Evolutionary conservation across 1,139 yeast genomes (phyloP).

Genomic region (Eremothecium coryli): DNA sequence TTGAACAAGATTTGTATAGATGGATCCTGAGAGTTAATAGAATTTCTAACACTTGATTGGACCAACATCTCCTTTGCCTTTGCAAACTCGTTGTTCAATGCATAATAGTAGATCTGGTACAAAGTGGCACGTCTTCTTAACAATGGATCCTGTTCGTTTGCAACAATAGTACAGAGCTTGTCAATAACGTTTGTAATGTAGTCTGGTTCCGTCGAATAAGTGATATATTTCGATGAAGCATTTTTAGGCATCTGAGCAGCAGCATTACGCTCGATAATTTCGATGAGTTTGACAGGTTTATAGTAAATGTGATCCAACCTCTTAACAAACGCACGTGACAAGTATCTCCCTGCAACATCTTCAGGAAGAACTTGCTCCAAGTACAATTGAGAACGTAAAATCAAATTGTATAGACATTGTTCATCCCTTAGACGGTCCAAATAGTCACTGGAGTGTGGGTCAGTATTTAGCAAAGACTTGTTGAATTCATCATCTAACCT

Average conservation of each 20-base stretch:
- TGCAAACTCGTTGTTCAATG: constrained; percentile 74
- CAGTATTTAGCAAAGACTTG: constrained; percentile 76
- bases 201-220: constrained; percentile 23
- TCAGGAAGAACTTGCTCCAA: constrained; percentile 56
- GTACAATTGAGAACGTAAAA: constrained; percentile 80
- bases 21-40: constrained; percentile 78
- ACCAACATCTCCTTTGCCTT: constrained; percentile 84
- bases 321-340: constrained; percentile 70
- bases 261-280: constrained; percentile 58
- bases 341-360: constrained; percentile 46
- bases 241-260: constrained; percentile 45
- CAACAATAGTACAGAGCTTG: constrained; percentile 33
- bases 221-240: constrained; percentile 23
- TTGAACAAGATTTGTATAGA: constrained; percentile 85
- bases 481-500: constrained; percentile 93
- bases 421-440: constrained; percentile 88
- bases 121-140: constrained; percentile 71
- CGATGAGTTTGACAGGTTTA: constrained; percentile 74
- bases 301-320: constrained; percentile 90
- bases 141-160: constrained; percentile 37
- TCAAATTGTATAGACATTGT: constrained; percentile 59
- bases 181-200: constrained; percentile 53
- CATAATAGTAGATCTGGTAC: constrained; percentile 80
- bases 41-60: constrained; percentile 72
- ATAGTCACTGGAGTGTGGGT: constrained; percentile 93